phyloP scores from a whole-genome alignment of 371 early-diverging fungal species.

The Dentiscutata heterogama region DNA sequence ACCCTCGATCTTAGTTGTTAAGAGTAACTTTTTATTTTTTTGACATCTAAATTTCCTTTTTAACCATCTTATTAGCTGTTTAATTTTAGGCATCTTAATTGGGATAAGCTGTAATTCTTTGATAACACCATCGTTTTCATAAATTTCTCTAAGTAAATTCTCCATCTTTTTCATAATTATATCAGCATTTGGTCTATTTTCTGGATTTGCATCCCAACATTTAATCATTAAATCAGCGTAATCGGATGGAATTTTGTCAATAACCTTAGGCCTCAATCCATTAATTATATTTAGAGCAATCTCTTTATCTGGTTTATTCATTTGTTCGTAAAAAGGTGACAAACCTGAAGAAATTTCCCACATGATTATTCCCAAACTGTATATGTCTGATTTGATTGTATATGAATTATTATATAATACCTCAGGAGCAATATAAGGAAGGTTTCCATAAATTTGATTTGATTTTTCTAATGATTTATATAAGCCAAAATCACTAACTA shows the following conservation, averaged over 20 bases:
- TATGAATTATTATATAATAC: not conserved
- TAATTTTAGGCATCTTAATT: too few species aligned
- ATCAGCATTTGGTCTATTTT: not conserved
- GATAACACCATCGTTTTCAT: too few species aligned
- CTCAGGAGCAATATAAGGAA: constrained; percentile 26
- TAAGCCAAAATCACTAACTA: not conserved
- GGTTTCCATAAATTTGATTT: not conserved
- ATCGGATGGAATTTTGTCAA: not conserved
- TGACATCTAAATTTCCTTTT: too few species aligned
- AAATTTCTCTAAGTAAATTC: too few species aligned
- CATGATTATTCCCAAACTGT: constrained; percentile 34
- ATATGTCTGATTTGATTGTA: constrained; percentile 7
- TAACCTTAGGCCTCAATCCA: not conserved
- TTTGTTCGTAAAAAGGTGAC: not conserved
- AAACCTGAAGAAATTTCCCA: constrained; percentile 1
- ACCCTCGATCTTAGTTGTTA: too few species aligned
- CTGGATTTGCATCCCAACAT: constrained; percentile 30
- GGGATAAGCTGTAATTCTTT: too few species aligned
- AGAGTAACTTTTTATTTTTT: too few species aligned
- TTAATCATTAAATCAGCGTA: constrained; percentile 1
- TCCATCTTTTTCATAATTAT: not conserved
- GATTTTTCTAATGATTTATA: not conserved
- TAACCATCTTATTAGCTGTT: too few species aligned
- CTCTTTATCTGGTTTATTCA: too few species aligned
- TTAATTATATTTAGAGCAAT: too few species aligned